phyloP scores from a whole-genome alignment of 1,284 basidiomycete species.

The Trametes polyzona region DNA sequence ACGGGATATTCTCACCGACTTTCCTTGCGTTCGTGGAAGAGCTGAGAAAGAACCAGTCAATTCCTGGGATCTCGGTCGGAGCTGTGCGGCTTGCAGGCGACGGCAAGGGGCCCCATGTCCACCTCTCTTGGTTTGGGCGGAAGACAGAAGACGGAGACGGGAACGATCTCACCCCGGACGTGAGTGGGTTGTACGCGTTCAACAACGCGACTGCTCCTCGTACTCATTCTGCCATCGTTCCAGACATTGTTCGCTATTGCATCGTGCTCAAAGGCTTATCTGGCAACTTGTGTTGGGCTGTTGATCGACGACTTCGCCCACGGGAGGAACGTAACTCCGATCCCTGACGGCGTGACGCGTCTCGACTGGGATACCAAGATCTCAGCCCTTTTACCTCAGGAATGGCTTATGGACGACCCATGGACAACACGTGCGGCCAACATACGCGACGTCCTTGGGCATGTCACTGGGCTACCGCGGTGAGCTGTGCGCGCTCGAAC shows the following conservation, averaged over 20 bases:
- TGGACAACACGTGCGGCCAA: conserved; percentile 42
- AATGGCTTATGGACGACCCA: conserved; percentile 43
- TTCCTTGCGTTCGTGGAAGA: conserved; percentile 20
- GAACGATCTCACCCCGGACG: conserved; percentile 31
- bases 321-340: conserved; percentile 24
- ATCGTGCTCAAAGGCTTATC: conserved; percentile 50
- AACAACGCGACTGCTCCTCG: no score
- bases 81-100: conserved; percentile 23
- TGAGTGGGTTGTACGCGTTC: conserved; percentile 16
- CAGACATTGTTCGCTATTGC: conserved; percentile 46
- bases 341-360: conserved; percentile 11
- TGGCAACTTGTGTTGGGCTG: conserved; percentile 37
- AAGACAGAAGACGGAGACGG: conserved; percentile 35
- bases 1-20: conserved; percentile 1
- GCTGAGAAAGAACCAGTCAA: conserved; percentile 15
- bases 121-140: conserved; percentile 26
- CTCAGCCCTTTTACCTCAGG: conserved; percentile 40
- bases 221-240: neutral
- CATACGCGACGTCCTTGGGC: conserved; percentile 37
- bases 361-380: conserved; percentile 42
- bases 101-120: neutral
- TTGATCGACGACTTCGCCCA: conserved; percentile 30
- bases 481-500: conserved; percentile 13
- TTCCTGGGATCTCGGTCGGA: conserved; percentile 29
- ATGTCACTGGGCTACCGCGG: conserved; percentile 24